Percentiles rank a stretch among this genome's conserved stretches.
Evolutionary conservation across 1,284 basidiomycete genomes (phyloP).

Genomic region (Takashimella tepidaria): DNA sequence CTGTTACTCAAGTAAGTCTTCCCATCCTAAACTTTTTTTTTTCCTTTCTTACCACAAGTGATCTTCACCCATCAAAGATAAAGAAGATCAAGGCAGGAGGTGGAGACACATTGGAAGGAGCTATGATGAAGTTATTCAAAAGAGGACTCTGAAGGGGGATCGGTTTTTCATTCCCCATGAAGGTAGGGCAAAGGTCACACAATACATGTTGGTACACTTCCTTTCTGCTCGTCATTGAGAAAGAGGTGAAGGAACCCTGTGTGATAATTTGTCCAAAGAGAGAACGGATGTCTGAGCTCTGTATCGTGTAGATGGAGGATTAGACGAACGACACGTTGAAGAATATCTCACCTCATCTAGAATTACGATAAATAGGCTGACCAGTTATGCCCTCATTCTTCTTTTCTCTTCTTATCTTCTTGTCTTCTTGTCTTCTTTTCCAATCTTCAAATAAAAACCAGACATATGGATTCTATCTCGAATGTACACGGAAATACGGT

Average conservation of each 20-base stretch:
- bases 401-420: no score
- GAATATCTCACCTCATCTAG: neutral
- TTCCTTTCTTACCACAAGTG: no score
- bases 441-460: slow-evolving; percentile 43
- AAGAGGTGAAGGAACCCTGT: slow-evolving; percentile 16
- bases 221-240: no score
- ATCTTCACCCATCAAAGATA: neutral
- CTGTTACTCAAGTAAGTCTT: slow-evolving; percentile 82
- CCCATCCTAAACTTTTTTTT: neutral
- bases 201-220: slow-evolving; percentile 14
- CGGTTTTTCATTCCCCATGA: slow-evolving; percentile 4
- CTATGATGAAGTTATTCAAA: slow-evolving; percentile 39
- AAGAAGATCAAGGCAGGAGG: neutral
- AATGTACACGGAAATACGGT: slow-evolving; percentile 97
- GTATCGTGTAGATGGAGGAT: neutral
- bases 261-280: slow-evolving; percentile 11
- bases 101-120: no score
- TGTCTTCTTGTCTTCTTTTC: no score
- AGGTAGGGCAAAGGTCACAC: neutral
- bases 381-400: no score
- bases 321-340: neutral
- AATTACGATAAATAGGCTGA: no score
- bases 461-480: slow-evolving; percentile 99
- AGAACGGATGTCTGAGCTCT: slow-evolving; percentile 48
- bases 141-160: slow-evolving; percentile 41